Evolutionary conservation across 306 rosid species (phyloP), one percentile per base, ranked within the genome.

Genomic region (Malus sieversii): DNA sequence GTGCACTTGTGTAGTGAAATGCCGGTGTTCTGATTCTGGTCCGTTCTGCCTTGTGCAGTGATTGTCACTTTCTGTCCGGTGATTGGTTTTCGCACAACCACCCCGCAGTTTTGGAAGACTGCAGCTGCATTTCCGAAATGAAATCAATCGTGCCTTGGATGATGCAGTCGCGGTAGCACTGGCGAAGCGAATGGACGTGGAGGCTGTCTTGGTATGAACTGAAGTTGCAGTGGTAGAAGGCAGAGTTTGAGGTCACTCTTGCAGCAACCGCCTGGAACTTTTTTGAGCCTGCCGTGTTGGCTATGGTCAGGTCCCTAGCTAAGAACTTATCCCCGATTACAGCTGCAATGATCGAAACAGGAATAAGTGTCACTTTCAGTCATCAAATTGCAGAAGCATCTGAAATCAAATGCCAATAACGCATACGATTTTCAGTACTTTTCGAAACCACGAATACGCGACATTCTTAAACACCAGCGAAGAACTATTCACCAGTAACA

Each of bases 31-130:
- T 72, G 66, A 19, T 55, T 55, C 23, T 35, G 52, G 65, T 57
- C 51, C 15, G 46, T 72, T 72, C 75, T 72, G 18, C 75, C 66
- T 72, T 72, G 75, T 5, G 72, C 78, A 6, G 72, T 64, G 48
- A 75, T 64, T 48, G 15, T 64, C 5, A 45, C 29, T 12, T 6
- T 30, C 46, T 53, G 75, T 30, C 62, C 27, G 1, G 75, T 51
- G 18, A 20, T n/a, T 8, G 75, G 65, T 20, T 53, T 57, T 30
- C 75, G 64, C 3, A 35, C 32, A 72, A 32, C 20, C 19, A 20
- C 61, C 29, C 16, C 3, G n/a, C 75, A 72, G 65, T 57, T 35
- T 72, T 72, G 66, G 51, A 72, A 72, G 30, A 72, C 33, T 19
- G 52, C 75, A 12, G 65, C 66, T 33, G 65, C 75, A 33, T 72